Conservation (phyloP, 495 filamentous ascomycete genomes). For the Aspergillus avenaceus region DNA sequence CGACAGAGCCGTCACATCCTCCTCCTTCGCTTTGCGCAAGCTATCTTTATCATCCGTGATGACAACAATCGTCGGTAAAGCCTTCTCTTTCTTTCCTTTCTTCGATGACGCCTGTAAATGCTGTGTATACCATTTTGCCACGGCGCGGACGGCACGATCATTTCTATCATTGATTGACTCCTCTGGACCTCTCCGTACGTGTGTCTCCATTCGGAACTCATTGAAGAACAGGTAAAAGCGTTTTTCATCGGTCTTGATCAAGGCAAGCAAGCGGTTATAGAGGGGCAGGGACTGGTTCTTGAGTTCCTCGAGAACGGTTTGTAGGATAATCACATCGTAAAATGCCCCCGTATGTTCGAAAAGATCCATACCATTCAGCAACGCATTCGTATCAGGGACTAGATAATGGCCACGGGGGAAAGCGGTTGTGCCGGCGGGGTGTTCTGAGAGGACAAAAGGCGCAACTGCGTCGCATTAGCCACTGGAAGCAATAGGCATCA, state of each 20-base stretch:
- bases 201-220: slow-evolving; percentile 90
- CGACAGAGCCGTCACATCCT: slow-evolving; percentile 62
- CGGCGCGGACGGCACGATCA: slow-evolving; percentile 82
- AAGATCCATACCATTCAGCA: slow-evolving; percentile 92
- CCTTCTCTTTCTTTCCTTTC: slow-evolving; percentile 51
- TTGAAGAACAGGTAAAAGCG: slow-evolving; percentile 99
- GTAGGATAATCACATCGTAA: slow-evolving; percentile 90
- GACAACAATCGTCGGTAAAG: slow-evolving; percentile 79
- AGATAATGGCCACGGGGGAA: slow-evolving; percentile 91
- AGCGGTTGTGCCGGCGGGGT: slow-evolving; percentile 72
- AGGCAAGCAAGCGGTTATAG: slow-evolving; percentile 84
- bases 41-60: slow-evolving; percentile 90
- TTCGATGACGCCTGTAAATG: slow-evolving; percentile 62
- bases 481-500: background rate
- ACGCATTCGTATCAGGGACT: slow-evolving; percentile 92
- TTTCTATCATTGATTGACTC: slow-evolving; percentile 97
- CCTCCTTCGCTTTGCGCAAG: slow-evolving; percentile 72
- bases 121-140: slow-evolving; percentile 82
- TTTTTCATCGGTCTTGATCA: slow-evolving; percentile 93
- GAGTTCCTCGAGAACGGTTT: slow-evolving; percentile 94
- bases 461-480: slow-evolving; percentile 50
- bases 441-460: slow-evolving; percentile 83
- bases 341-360: slow-evolving; percentile 91
- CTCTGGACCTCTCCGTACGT: slow-evolving; percentile 66
- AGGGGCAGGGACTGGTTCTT: slow-evolving; percentile 89